A percentile compares a stretch with the other conserved stretches of the same genome.
These are phyloP conservation scores for Steccherinum ochraceum DNA, from an alignment of 768 basidiomycete species.

Conservation along the genomic window DNA sequence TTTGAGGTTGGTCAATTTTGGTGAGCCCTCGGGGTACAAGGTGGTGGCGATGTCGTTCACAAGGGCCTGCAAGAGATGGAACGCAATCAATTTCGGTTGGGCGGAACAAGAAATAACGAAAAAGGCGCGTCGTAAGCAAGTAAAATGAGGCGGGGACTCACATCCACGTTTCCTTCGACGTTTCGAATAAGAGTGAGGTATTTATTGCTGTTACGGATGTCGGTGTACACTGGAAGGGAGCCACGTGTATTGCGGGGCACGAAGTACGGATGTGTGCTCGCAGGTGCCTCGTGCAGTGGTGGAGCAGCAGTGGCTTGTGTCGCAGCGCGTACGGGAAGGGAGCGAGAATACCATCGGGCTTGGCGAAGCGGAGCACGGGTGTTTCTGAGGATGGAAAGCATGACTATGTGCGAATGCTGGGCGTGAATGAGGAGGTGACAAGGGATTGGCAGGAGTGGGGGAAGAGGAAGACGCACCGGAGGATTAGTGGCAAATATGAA, in stretches of 20 bases:
- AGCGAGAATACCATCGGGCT: conserved; percentile 13
- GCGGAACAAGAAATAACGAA: neutral
- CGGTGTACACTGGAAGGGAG: conserved; percentile 69
- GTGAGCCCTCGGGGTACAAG: conserved; percentile 42
- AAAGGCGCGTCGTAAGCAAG: neutral
- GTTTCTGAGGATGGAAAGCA: conserved; percentile 2
- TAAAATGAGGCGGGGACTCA: conserved; percentile 25
- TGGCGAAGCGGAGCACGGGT: conserved; percentile 7
- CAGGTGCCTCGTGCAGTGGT: neutral
- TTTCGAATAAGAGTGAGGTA: conserved; percentile 57
- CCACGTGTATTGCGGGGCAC: conserved; percentile 63
- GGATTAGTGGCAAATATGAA: neutral
- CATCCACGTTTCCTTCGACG: conserved; percentile 56
- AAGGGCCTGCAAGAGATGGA: conserved; percentile 37
- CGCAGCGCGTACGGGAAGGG: conserved; percentile 2
- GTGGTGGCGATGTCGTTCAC: conserved; percentile 47
- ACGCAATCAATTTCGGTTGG: neutral
- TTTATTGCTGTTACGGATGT: conserved; percentile 63
- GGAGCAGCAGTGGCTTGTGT: conserved; percentile 2
- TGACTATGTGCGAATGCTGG: neutral
- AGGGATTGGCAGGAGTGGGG: neutral
- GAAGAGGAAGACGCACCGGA: neutral
- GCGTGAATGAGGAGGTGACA: neutral
- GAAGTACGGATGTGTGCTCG: conserved; percentile 36
- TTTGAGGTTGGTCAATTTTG: conserved; percentile 43